Evolutionary conservation across 225 moss, liverwort and hornwort genomes (phyloP), one percentile per base, ranked within the genome.

Genomic region (Physcomitrium patens): DNA sequence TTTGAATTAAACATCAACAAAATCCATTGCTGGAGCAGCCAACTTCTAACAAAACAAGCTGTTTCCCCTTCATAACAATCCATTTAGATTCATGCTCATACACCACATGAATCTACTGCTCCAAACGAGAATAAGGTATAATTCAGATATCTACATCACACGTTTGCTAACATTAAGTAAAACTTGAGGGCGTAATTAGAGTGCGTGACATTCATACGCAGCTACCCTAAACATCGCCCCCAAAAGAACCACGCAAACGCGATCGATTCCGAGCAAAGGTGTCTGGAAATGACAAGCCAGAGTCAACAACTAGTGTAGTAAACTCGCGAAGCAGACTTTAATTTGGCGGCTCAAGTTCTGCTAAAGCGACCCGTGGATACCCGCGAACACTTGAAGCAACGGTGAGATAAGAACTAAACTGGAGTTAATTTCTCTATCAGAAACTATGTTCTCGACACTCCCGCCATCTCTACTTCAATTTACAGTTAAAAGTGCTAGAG

Each of bases 141-240:
- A 61, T 55, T 61, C 12, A 24, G 16, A 41, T 3, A 55, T 8
- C 28, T 27, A 28, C 20, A 64, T 26, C 62, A 62, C 22, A 61
- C 16, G 47, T 43, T 41, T n/a, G n/a, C n/a, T n/a, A n/a, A n/a
- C n/a, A n/a, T 43, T 42, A 53, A n/a, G 53, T 8, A 44, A 37
- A 3, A 7, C 13, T 3, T 4, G 19, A 31, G 31, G 31, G 6
- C 12, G 45, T 42, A 60, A 18, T 28, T 28, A 28, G n/a, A 49
- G 28, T 28, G 19, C 49, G 44, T 49, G 49, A 28, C 13, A 31
- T 19, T 72, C 62, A 63, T 23, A 14, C 49, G 16, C 13, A 53
- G 74, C 54, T 73, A 63, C 68, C 81, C 57, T 62, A 81, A 48
- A 49, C 64, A 42, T 56, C 56, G 69, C 69, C 63, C 71, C 31